phyloP scores from a whole-genome alignment of 371 early-diverging fungal genomes.

The Actinomortierella wolfii region DNA sequence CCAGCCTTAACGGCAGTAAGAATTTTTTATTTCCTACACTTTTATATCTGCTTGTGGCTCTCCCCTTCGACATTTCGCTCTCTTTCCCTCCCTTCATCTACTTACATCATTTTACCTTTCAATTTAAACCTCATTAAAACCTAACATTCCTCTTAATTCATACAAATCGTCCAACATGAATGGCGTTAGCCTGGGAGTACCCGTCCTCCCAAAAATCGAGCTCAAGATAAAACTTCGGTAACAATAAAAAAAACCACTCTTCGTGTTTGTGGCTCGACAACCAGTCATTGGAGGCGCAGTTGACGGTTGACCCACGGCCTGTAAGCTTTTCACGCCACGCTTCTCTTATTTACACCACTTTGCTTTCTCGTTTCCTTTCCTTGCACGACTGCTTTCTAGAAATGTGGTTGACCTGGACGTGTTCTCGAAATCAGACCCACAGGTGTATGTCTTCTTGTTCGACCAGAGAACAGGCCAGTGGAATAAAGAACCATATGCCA shows the following conservation, averaged over 20 bases:
- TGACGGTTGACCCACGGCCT: not conserved
- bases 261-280: not conserved
- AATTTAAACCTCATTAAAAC: not conserved
- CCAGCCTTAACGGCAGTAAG: conserved; percentile 9
- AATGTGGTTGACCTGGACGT: conserved; percentile 43
- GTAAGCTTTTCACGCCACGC: not conserved
- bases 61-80: conserved; percentile 1
- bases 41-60: not conserved
- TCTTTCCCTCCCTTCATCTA: not conserved
- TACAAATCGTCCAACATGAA: not conserved
- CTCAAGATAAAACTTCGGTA: conserved; percentile 39
- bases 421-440: conserved; percentile 48
- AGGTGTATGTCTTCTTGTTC: conserved; percentile 40
- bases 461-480: conserved; percentile 35
- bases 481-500: conserved; percentile 31
- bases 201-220: conserved; percentile 27
- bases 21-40: not conserved
- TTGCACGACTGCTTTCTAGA: conserved; percentile 1
- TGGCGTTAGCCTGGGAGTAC: conserved; percentile 16
- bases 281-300: not conserved
- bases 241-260: not conserved
- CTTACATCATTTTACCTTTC: not conserved
- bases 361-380: not conserved
- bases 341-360: not conserved
- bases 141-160: not conserved